These are phyloP conservation scores for bread wheat (Triticum aestivum) DNA, from an alignment of 176 grass and related monocot genomes.

Conservation along the genomic window IWGSC_CS_RefSeq_v2.1 NC_057801.1:801754032-801754531, in stretches of 20 bases:
- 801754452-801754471: too few species aligned
- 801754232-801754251: conserved; percentile 68
- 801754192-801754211: conserved; percentile 69
- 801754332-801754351: too few species aligned
- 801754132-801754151: neutral
- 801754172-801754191: conserved; percentile 77
- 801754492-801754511: too few species aligned
- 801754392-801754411: too few species aligned
- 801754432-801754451: too few species aligned
- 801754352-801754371: too few species aligned
- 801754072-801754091: neutral
- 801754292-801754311: neutral
- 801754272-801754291: neutral
- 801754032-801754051: conserved; percentile 77
- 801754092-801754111: neutral
- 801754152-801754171: neutral
- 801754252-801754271: conserved; percentile 47
- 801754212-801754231: conserved; percentile 71
- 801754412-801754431: too few species aligned
- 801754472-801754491: too few species aligned
- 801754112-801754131: neutral
- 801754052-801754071: conserved; percentile 71
- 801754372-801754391: too few species aligned
- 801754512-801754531: too few species aligned
- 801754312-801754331: neutral